phyloP scores from a whole-genome alignment of 371 early-diverging fungal species.

The Lichtheimia ornata region DNA sequence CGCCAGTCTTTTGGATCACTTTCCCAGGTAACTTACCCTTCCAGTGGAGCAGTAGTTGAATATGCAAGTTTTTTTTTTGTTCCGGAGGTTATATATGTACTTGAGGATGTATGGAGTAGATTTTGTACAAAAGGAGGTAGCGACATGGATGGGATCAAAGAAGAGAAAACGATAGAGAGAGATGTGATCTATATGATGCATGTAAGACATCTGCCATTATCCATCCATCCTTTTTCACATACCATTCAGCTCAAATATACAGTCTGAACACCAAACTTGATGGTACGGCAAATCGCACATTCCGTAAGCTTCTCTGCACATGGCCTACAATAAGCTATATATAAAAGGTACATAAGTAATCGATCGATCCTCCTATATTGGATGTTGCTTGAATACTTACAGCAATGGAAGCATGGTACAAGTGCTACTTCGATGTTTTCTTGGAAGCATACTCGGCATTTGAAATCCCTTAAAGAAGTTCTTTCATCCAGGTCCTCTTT shows the following conservation, averaged over 20 bases:
- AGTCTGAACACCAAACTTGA: constrained; percentile 27
- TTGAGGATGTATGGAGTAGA: too few species aligned
- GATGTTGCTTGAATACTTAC: constrained; percentile 20
- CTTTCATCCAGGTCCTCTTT: not conserved
- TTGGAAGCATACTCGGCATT: constrained; percentile 43
- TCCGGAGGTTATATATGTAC: too few species aligned
- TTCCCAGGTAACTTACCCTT: too few species aligned
- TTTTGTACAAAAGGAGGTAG: too few species aligned
- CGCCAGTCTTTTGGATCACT: too few species aligned
- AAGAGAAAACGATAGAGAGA: too few species aligned
- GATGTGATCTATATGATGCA: too few species aligned
- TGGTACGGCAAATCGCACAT: constrained; percentile 41
- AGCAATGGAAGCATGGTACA: constrained; percentile 41
- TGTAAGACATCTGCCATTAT: too few species aligned
- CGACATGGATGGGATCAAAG: too few species aligned
- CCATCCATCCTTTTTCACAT: too few species aligned
- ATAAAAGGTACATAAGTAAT: not conserved
- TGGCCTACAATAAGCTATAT: constrained; percentile 36
- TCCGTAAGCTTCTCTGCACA: constrained; percentile 36
- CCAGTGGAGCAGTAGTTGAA: too few species aligned
- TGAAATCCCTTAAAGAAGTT: constrained; percentile 5
- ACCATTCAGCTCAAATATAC: constrained; percentile 23
- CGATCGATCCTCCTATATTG: not conserved
- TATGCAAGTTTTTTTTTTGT: too few species aligned
- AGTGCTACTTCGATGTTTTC: constrained; percentile 29